Percentiles rank a stretch among this genome's conserved stretches.
Evolutionary conservation across 129 eudicot species (phyloP).

Genomic region (Centella asiatica): DNA sequence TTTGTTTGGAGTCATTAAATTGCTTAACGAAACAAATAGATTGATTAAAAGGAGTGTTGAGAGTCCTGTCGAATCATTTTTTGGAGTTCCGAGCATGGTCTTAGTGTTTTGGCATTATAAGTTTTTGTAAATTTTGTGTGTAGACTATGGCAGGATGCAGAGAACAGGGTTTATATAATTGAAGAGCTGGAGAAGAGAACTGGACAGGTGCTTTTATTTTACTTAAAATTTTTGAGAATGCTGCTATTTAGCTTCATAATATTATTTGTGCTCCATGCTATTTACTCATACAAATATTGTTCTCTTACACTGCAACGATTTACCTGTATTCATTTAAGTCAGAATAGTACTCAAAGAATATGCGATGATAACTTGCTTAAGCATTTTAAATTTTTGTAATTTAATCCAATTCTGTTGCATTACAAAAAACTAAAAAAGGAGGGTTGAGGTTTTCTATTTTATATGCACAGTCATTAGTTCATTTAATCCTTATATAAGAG

Average conservation of each 20-base stretch:
- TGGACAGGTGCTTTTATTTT: conserved; percentile 43
- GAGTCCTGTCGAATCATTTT: not conserved
- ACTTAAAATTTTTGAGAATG: not conserved
- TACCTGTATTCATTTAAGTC: too few relatives aligned
- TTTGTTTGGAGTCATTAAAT: not conserved
- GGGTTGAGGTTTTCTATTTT: too few relatives aligned
- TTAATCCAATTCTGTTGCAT: not conserved
- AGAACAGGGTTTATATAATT: conserved; percentile 51
- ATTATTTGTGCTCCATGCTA: not conserved
- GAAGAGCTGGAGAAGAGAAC: conserved; percentile 66
- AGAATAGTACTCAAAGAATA: too few relatives aligned
- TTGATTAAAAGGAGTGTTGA: not conserved
- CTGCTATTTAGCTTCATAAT: not conserved
- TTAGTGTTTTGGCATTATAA: not conserved
- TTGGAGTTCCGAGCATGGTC: not conserved
- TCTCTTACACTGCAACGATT: too few relatives aligned
- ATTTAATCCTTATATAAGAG: not conserved
- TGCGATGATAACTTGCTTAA: too few relatives aligned
- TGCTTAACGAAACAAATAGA: not conserved
- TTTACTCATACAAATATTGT: too few relatives aligned
- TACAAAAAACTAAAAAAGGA: too few relatives aligned
- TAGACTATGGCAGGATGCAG: conserved; percentile 92
- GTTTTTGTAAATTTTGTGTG: not conserved
- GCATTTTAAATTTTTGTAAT: too few relatives aligned
- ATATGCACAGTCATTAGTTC: not conserved